Evolutionary conservation across 2,329 filamentous ascomycete species (phyloP), one percentile per base, ranked within the genome.

Genomic region (Cladorrhinum sp.): DNA sequence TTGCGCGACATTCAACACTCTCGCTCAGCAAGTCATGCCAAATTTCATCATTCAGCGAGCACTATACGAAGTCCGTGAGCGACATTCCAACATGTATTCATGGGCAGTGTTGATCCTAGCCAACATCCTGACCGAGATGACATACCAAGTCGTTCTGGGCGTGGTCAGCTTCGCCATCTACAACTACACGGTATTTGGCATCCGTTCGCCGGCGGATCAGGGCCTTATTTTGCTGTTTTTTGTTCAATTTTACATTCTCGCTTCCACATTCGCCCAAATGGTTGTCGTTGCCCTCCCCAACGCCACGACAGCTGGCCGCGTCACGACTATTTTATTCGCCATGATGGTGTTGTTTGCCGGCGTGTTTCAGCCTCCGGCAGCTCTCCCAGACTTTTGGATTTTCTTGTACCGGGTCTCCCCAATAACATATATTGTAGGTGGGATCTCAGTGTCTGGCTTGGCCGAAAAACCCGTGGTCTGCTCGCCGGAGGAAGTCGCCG

Each of bases 31-130:
- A 70, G 89, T 88, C 41, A 93, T 95, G 89, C 91, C 91, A 1
- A 88, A 91, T 67, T 96, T 96, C 2, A 88, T 95, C 67, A 85
- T 88, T 23, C 91, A 95, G 69, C 86, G 92, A 55, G 85, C 87
- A 12, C 79, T 96, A 0, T 96, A 95, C 74, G 92, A 96, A 75
- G 90, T 89, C 29, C 90, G 91, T 54, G 92, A 96, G 75, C 85
- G 91, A 2, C 91, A 91, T 0, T 90, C 88, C 54, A 93, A 93
- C 77, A 85, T 90, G 0, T 96, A 96, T 74, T 86, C 85, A 54
- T 96, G 91, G 92, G 86, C 89, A 71, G 85, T 91, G 3, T 96
- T 96, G 71, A 90, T 96, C 81, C 78, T 93, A 27, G 85, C 88
- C 60, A 90, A 93, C 73, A 89, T 96, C 64, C 76, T 92, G 27